A percentile compares a stretch with the other conserved stretches of the same genome.
Evolutionary conservation across 495 filamentous ascomycete genomes (phyloP).

Genomic region (Daldinia loculata): DNA sequence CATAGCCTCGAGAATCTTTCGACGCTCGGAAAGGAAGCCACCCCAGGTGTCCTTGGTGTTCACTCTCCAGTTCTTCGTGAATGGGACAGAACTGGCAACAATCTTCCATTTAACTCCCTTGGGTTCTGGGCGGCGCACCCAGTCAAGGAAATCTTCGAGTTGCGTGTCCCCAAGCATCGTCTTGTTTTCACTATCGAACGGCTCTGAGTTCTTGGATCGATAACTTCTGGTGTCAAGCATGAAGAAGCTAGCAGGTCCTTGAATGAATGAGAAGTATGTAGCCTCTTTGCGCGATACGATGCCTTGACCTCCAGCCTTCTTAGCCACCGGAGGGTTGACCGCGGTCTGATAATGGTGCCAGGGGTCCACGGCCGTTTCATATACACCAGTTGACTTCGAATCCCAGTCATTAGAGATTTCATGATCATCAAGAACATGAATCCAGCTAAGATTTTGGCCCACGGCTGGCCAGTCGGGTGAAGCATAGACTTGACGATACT

Average conservation of each 20-base stretch:
- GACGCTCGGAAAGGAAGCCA: slow-evolving; percentile 82
- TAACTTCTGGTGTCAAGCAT: slow-evolving; percentile 92
- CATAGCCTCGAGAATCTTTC: slow-evolving; percentile 83
- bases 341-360: slow-evolving; percentile 85
- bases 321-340: slow-evolving; percentile 77
- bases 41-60: slow-evolving; percentile 90
- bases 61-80: slow-evolving; percentile 95
- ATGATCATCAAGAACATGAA: slow-evolving; percentile 95
- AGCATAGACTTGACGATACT: slow-evolving; percentile 92
- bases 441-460: slow-evolving; percentile 82
- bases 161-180: slow-evolving; percentile 88
- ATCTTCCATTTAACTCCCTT: slow-evolving; percentile 92
- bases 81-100: slow-evolving; percentile 84
- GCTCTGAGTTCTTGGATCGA: slow-evolving; percentile 66
- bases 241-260: slow-evolving; percentile 93
- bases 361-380: slow-evolving; percentile 77
- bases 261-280: slow-evolving; percentile 86
- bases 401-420: slow-evolving; percentile 75
- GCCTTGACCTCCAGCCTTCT: slow-evolving; percentile 47
- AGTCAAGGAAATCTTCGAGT: slow-evolving; percentile 78
- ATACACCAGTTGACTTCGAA: slow-evolving; percentile 41
- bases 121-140: slow-evolving; percentile 72
- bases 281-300: slow-evolving; percentile 55
- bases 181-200: slow-evolving; percentile 65
- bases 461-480: slow-evolving; percentile 86